A percentile compares a stretch with the other conserved stretches of the same genome.
Conservation (phyloP, 2,329 filamentous ascomycete species). For the Penicillium sp. region DNA sequence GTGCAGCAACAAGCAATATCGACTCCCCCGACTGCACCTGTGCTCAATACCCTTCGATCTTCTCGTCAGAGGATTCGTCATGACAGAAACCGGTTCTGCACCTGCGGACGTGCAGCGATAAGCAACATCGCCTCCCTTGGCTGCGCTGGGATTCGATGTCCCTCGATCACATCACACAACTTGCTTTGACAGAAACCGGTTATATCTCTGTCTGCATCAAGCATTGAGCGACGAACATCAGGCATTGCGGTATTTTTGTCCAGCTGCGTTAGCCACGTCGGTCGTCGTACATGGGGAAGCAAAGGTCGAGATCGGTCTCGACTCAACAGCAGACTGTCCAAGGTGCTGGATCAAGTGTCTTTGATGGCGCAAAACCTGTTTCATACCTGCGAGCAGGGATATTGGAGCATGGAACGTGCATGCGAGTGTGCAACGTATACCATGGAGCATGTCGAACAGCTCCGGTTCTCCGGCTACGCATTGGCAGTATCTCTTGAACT, state of each 20-base stretch:
- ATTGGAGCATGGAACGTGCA: neutral
- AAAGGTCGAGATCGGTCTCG: neutral
- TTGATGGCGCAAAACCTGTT: neutral
- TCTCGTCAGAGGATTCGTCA: neutral
- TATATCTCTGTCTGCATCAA: neutral
- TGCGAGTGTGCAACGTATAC: neutral
- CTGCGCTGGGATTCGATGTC: neutral
- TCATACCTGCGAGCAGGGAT: neutral
- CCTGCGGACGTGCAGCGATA: neutral
- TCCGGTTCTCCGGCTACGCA: neutral
- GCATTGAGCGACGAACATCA: neutral
- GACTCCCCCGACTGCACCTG: neutral
- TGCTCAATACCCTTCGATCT: neutral
- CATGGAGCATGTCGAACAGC: neutral
- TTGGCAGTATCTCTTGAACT: neutral
- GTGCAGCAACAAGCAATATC: neutral
- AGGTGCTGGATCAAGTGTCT: neutral
- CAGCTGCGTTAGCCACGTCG: neutral
- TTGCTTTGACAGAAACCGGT: neutral
- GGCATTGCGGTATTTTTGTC: neutral
- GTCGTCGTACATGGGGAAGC: neutral
- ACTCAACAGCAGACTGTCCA: neutral
- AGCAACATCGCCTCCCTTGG: neutral
- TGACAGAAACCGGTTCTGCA: neutral
- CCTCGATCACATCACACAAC: neutral